phyloP scores from a whole-genome alignment of 2,329 filamentous ascomycete genomes.

The Beauveria sp. region DNA sequence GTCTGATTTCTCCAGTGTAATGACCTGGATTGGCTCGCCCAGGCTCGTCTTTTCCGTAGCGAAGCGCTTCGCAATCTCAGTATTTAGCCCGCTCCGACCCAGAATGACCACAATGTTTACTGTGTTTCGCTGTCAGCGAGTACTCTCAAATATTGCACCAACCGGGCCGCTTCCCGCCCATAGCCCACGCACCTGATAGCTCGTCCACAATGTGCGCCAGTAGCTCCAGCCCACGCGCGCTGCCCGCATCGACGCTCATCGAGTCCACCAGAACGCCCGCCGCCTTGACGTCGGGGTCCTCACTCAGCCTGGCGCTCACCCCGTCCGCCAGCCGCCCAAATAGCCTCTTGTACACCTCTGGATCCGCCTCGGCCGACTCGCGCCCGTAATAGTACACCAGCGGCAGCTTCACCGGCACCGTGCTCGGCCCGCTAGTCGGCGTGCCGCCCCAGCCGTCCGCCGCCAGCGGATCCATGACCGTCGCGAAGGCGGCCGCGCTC shows the following conservation, averaged over 20 bases:
- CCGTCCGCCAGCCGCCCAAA: conserved; percentile 71
- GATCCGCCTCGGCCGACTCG: conserved; percentile 63
- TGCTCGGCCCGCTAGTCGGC: conserved; percentile 82
- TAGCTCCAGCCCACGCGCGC: conserved; percentile 63
- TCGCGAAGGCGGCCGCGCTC: conserved; percentile 79
- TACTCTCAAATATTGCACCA: too few species aligned
- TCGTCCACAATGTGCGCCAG: conserved; percentile 66
- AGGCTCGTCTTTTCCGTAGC: conserved; percentile 44
- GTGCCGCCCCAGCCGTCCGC: conserved; percentile 85
- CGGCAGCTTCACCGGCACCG: conserved; percentile 84
- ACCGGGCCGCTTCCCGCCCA: not conserved
- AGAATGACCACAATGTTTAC: conserved; percentile 78
- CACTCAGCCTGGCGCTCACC: conserved; percentile 67
- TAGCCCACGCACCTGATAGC: conserved; percentile 36
- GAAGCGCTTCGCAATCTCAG: conserved; percentile 66
- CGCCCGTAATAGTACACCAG: conserved; percentile 85
- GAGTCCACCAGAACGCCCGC: conserved; percentile 84
- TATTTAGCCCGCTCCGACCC: conserved; percentile 69
- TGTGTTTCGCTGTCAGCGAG: conserved; percentile 17
- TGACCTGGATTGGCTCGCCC: conserved; percentile 64
- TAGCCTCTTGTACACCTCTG: conserved; percentile 64
- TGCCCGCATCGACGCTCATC: conserved; percentile 59
- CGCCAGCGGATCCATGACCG: conserved; percentile 70
- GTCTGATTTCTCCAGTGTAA: conserved; percentile 76
- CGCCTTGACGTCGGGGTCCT: conserved; percentile 62